Evolutionary conservation across 2,329 filamentous ascomycete species (phyloP), one percentile per base, ranked within the genome.

Genomic region (Ilyonectria mors-panacis): DNA sequence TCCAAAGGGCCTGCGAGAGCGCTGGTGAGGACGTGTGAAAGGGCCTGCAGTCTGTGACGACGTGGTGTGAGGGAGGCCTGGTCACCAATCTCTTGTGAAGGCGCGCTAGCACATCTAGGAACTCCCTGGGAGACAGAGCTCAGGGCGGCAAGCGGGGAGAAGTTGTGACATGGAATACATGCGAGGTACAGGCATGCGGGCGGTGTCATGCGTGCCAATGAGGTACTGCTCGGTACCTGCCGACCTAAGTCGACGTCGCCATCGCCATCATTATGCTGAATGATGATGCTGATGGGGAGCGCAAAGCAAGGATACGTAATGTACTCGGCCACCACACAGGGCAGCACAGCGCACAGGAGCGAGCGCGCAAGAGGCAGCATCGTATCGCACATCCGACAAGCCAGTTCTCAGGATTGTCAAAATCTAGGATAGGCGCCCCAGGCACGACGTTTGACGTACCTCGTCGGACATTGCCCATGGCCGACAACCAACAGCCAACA

Each of bases 101-200:
- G 65, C 60, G 64, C 61, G 63, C 66, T 68, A 66, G 60, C 45
- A 63, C 30, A 58, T 47, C 68, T 68, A 73, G 71, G 71, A 73
- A 67, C 66, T 62, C 65, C 71, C 69, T 54, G 59, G 66, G 62
- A 72, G 69, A 62, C 53, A 45, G 17, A 59, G 57, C 66, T 65
- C 65, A 62, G 60, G 71, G 71, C 70, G 69, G 70, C 68, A 73
- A 70, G 71, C 68, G 71, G 70, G 70, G 71, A 70, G 71, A 73
- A 63, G 55, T 28, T 58, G 65, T 67, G 63, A 64, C 67, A 71
- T 67, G 65, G 57, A 61, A 69, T 67, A 62, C 63, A 56, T 63
- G 62, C 17, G 53, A 37, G 45, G 59, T 55, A 51, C 53, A 60
- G 56, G 35, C 48, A 21, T 26, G 45, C 21, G 8, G 48, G 48